Evolutionary conservation across 2,329 filamentous ascomycete species (phyloP), one percentile per base, ranked within the genome.

Genomic region (Laburnicola sp.): DNA sequence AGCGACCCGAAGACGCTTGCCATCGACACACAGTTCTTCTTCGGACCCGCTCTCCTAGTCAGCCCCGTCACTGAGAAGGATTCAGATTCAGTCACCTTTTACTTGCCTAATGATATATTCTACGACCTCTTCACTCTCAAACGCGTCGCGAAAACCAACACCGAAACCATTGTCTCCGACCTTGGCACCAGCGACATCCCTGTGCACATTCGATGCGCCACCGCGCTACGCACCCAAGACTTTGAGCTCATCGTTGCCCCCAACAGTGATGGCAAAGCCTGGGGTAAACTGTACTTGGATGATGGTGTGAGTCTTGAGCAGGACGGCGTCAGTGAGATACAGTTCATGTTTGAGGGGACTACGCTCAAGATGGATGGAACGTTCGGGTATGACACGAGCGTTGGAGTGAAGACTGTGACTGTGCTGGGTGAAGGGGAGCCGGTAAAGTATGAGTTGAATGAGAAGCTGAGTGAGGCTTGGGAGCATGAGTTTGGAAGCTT

Each of bases 211-310:
- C 80, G 81, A 23, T 84, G 84, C 28, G 86, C 86, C 34, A 84
- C 60, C 69, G 88, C 80, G 46, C 72, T 88, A 25, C 79, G 86
- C 31, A 79, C 82, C 57, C 78, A 87, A 60, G 77, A 85, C 57
- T 93, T 92, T 74, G 83, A 88, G 70, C 76, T 94, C 39, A 68
- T 93, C 35, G 79, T 94, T 40, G 86, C 88, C 0, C 79, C 87
- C 0, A 83, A 82, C 11, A 65, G 68, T 2, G 75, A 86, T 48
- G 87, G 85, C 1, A 82, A 75, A 10, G 89, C 89, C 0, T 68
- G 68, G 1, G 90, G 90, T 0, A 77, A 78, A 49, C 75, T 94
- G 49, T 93, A 92, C 67, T 73, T 93, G 5, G 90, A 94, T 61
- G 89, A 95, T 56, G 90, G 90, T 2, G 83, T 85, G 43, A 86